Conservation (phyloP, 768 basidiomycete genomes). For the Panus rudis region DNA sequence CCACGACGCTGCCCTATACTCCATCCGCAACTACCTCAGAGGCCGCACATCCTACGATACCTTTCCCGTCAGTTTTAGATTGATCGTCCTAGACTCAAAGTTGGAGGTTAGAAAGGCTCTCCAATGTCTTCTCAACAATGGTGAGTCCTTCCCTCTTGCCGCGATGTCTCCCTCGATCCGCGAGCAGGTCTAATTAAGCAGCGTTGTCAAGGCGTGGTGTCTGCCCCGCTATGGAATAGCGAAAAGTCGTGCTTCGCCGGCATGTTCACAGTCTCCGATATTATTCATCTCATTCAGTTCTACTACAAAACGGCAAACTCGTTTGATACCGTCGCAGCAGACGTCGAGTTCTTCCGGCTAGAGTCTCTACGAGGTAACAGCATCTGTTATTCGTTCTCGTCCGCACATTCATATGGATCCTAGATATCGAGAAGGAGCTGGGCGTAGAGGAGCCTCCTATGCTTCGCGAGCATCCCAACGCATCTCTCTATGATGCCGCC, state of each 20-base stretch:
- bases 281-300: conserved; percentile 98
- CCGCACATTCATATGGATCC: conserved; percentile 2
- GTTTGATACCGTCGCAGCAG: conserved; percentile 76
- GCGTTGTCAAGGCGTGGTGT: conserved; percentile 73
- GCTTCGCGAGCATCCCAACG: conserved; percentile 79
- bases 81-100: conserved; percentile 95
- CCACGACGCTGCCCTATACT: conserved; percentile 61
- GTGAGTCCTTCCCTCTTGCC: conserved; percentile 27
- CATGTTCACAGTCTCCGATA: conserved; percentile 99
- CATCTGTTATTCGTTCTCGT: conserved; percentile 19
- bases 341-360: conserved; percentile 89
- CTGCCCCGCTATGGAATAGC: conserved; percentile 97
- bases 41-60: conserved; percentile 90
- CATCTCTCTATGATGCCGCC: conserved; percentile 85
- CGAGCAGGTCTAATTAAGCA: background rate
- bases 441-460: conserved; percentile 91
- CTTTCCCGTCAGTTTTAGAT: conserved; percentile 92
- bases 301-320: conserved; percentile 67
- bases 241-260: conserved; percentile 89
- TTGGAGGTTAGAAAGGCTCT: conserved; percentile 94
- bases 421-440: conserved; percentile 91
- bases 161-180: no score
- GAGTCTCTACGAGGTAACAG: conserved; percentile 87
- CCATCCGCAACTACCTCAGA: conserved; percentile 78
- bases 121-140: conserved; percentile 78